These are phyloP conservation scores for Silene coronaria DNA, from an alignment of 179 eudicot species.

Conservation along the genomic window DNA sequence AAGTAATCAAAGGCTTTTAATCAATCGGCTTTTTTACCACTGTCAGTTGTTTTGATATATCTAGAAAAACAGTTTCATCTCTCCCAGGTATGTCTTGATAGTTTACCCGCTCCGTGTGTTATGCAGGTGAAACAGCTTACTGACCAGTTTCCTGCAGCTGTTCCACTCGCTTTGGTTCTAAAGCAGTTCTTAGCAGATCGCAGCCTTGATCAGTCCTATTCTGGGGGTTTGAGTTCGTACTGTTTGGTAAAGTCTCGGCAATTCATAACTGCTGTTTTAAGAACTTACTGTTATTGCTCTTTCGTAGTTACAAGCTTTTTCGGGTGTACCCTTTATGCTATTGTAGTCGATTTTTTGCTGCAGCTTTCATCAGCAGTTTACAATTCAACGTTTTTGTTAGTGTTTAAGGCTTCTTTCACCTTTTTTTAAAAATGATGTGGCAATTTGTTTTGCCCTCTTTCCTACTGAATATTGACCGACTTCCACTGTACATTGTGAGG, in stretches of 20 bases:
- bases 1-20: neutral
- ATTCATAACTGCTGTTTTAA: neutral
- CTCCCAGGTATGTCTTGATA: neutral
- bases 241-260: slow-evolving; percentile 61
- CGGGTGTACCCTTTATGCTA: neutral
- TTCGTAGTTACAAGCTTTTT: neutral
- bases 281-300: neutral
- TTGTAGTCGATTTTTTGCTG: neutral
- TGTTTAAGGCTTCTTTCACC: slow-evolving; percentile 3
- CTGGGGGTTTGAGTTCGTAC: slow-evolving; percentile 97
- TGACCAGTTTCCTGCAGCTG: slow-evolving; percentile 87
- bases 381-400: slow-evolving; percentile 5
- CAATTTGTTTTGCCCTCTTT: neutral
- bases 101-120: slow-evolving; percentile 4
- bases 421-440: neutral
- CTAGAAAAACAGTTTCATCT: neutral
- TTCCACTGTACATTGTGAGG: neutral
- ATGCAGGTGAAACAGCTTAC: slow-evolving; percentile 80
- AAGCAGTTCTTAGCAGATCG: slow-evolving; percentile 96
- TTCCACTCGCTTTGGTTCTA: slow-evolving; percentile 86
- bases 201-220: slow-evolving; percentile 89
- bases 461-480: neutral
- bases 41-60: neutral
- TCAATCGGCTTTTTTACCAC: neutral
- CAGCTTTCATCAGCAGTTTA: neutral